Conservation (phyloP, 768 basidiomycete genomes). For the Phylloporus arenicola region DNA sequence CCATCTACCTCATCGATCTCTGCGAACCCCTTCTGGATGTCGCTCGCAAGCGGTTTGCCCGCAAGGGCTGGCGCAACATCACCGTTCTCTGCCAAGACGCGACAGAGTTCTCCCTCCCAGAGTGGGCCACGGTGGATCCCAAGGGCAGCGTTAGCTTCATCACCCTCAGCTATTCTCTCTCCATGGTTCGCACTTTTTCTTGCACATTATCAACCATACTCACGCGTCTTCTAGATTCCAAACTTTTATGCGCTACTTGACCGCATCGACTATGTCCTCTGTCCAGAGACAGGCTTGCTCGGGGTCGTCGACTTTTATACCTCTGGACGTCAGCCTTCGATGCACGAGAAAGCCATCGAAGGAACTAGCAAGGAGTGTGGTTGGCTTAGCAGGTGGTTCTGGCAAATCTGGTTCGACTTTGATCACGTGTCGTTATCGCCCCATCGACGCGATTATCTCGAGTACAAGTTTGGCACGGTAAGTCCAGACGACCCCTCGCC, state of each 20-base stretch:
- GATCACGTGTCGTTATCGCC: slow-evolving; percentile 51
- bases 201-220: background rate
- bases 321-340: slow-evolving; percentile 47
- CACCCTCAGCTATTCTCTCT: slow-evolving; percentile 53
- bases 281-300: slow-evolving; percentile 53
- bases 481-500: slow-evolving; percentile 12
- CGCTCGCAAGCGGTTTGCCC: slow-evolving; percentile 60
- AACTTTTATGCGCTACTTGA: slow-evolving; percentile 64
- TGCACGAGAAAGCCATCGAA: slow-evolving; percentile 59
- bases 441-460: slow-evolving; percentile 63
- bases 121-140: slow-evolving; percentile 46
- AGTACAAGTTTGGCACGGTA: slow-evolving; percentile 74
- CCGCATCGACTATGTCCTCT: slow-evolving; percentile 59
- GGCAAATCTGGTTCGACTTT: slow-evolving; percentile 68
- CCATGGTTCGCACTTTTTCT: slow-evolving; percentile 37
- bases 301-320: slow-evolving; percentile 76
- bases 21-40: slow-evolving; percentile 68
- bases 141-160: slow-evolving; percentile 52
- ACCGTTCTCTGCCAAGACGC: slow-evolving; percentile 71
- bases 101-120: slow-evolving; percentile 57
- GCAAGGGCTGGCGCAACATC: slow-evolving; percentile 69
- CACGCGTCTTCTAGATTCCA: slow-evolving; percentile 40
- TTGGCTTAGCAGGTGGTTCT: slow-evolving; percentile 71
- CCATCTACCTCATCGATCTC: slow-evolving; percentile 67
- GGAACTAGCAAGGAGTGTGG: slow-evolving; percentile 54